Percentiles rank a stretch among this genome's conserved stretches.
Evolutionary conservation across 2,329 filamentous ascomycete species (phyloP).

Genomic region (Aplosporella prunicola): DNA sequence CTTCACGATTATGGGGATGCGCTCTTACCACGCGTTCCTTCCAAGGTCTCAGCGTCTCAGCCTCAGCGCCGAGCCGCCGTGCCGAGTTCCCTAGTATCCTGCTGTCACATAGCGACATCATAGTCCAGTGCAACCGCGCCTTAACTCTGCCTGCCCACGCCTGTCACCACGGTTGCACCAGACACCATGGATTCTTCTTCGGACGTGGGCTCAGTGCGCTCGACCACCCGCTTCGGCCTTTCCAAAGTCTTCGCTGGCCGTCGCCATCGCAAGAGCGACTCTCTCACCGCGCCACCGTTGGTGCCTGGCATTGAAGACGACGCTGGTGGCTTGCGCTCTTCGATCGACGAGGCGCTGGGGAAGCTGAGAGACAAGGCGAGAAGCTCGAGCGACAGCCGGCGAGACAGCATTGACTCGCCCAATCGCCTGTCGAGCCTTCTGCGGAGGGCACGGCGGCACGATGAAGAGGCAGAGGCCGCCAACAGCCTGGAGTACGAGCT

Average conservation of each 20-base stretch:
- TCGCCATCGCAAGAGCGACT: constrained; percentile 19
- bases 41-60: too few relatives aligned
- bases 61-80: constrained; percentile 6
- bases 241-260: constrained; percentile 18
- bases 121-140: too few relatives aligned
- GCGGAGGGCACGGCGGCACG: constrained; percentile 23
- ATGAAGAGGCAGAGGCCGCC: constrained; percentile 3
- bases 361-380: constrained; percentile 29
- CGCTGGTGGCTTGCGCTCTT: constrained; percentile 17
- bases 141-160: too few relatives aligned
- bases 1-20: too few relatives aligned
- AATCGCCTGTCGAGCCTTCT: constrained; percentile 41
- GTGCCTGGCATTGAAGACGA: constrained; percentile 17
- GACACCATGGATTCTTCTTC: not conserved
- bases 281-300: constrained; percentile 18
- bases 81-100: too few relatives aligned
- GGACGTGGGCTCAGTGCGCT: not conserved
- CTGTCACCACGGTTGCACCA: too few relatives aligned
- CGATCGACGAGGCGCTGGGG: constrained; percentile 32
- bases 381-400: constrained; percentile 29
- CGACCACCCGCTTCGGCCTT: constrained; percentile 12
- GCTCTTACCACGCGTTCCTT: too few relatives aligned
- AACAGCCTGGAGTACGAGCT: constrained; percentile 2
- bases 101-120: too few relatives aligned
- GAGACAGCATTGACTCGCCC: constrained; percentile 29